These are phyloP conservation scores for Venturiaceae sp. DNA, from an alignment of 2,329 filamentous ascomycete species.

Conservation along the genomic window DNA sequence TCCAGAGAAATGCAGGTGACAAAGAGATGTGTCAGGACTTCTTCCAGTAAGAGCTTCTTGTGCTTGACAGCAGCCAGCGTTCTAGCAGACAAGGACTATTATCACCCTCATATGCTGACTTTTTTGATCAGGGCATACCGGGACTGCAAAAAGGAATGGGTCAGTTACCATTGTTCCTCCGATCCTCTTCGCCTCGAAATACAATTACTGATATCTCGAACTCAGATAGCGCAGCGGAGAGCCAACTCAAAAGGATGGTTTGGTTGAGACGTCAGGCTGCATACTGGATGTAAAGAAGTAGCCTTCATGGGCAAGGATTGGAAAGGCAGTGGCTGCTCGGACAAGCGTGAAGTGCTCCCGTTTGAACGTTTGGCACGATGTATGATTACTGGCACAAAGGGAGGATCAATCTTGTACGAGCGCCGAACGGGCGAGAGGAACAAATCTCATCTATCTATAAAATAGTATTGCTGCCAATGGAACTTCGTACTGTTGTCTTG, in stretches of 20 bases:
- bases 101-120: not conserved
- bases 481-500: no score
- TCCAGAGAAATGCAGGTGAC: constrained; percentile 82
- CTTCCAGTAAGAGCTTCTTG: constrained; percentile 66
- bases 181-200: not conserved
- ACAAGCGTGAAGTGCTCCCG: not conserved
- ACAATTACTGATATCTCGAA: not conserved
- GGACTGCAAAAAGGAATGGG: constrained; percentile 93
- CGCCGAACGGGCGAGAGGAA: not conserved
- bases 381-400: not conserved
- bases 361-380: not conserved
- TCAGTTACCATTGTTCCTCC: constrained; percentile 34
- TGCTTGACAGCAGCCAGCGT: constrained; percentile 11
- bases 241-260: not conserved
- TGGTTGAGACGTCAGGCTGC: not conserved
- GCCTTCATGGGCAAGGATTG: not conserved
- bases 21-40: constrained; percentile 87
- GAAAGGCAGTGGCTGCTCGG: not conserved
- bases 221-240: not conserved
- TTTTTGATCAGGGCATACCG: constrained; percentile 68
- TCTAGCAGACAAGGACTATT: not conserved
- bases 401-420: no score
- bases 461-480: no score
- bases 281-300: not conserved
- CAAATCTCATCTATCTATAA: not conserved